phyloP scores from a whole-genome alignment of 768 basidiomycete species.

The Lanmaoa pseudosensibilis region DNA sequence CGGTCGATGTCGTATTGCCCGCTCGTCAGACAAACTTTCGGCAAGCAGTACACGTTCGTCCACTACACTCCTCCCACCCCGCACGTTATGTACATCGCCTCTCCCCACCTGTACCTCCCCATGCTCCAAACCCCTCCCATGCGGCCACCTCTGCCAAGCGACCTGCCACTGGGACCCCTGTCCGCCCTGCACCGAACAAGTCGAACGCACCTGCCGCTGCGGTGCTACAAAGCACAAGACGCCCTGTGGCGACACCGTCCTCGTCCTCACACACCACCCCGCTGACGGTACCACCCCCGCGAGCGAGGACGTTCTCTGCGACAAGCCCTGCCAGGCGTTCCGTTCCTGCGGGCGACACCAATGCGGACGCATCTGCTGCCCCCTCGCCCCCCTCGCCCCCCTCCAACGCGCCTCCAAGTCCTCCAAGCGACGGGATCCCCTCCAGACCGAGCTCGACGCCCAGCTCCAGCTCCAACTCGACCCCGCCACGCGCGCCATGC shows the following conservation, averaged over 20 bases:
- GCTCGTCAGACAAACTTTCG: slow-evolving; percentile 37
- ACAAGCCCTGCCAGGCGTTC: slow-evolving; percentile 72
- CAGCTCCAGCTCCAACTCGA: slow-evolving; percentile 38
- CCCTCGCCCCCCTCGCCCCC: slow-evolving; percentile 65
- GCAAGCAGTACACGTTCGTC: not conserved
- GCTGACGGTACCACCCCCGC: slow-evolving; percentile 32
- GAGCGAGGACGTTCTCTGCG: slow-evolving; percentile 75
- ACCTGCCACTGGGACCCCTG: slow-evolving; percentile 80
- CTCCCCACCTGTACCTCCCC: slow-evolving; percentile 75
- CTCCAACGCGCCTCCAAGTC: slow-evolving; percentile 57
- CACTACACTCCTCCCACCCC: slow-evolving; percentile 36
- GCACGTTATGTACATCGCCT: slow-evolving; percentile 62
- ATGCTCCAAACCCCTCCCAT: slow-evolving; percentile 68
- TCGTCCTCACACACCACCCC: slow-evolving; percentile 18
- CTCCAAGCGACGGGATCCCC: slow-evolving; percentile 39
- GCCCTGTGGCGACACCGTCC: slow-evolving; percentile 42
- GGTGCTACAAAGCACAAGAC: slow-evolving; percentile 60
- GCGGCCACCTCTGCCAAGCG: slow-evolving; percentile 70
- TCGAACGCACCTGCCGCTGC: slow-evolving; percentile 84
- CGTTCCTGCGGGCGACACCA: slow-evolving; percentile 86
- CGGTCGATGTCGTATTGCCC: slow-evolving; percentile 48
- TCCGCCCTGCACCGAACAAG: slow-evolving; percentile 69
- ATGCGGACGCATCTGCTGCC: slow-evolving; percentile 85
- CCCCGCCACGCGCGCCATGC: slow-evolving; percentile 66
- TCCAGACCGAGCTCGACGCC: slow-evolving; percentile 3